Percentiles rank a stretch among this genome's conserved stretches.
These are phyloP conservation scores for Blastobotrys serpentis DNA, from an alignment of 1,139 yeast genomes.

Conservation along the genomic window DNA sequence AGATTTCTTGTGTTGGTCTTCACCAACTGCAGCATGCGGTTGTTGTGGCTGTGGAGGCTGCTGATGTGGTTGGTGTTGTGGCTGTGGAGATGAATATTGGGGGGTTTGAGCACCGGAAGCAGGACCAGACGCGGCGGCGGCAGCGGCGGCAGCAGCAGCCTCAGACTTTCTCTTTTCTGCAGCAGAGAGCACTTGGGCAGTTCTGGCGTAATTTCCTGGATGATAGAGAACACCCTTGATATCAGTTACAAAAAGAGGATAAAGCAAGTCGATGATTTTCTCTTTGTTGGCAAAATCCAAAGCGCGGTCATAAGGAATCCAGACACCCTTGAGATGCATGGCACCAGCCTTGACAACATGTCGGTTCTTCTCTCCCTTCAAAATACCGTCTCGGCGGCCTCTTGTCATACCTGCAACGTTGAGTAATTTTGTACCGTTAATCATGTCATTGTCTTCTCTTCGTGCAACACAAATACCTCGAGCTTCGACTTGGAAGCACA, in stretches of 20 bases:
- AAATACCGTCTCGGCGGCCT: slow-evolving; percentile 91
- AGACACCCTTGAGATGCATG: slow-evolving; percentile 95
- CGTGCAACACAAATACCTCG: slow-evolving; percentile 88
- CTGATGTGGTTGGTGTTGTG: slow-evolving; percentile 13
- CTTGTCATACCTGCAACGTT: slow-evolving; percentile 95
- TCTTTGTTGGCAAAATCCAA: slow-evolving; percentile 88
- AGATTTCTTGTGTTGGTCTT: slow-evolving; percentile 3
- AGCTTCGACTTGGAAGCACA: slow-evolving; percentile 94
- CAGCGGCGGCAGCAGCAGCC: slow-evolving; percentile 17
- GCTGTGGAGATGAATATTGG: slow-evolving; percentile 12
- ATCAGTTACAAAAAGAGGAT: slow-evolving; percentile 86
- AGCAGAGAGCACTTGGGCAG: slow-evolving; percentile 35
- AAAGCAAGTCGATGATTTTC: slow-evolving; percentile 78
- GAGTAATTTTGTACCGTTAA: slow-evolving; percentile 87
- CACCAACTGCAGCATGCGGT: slow-evolving; percentile 5
- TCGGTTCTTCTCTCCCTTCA: slow-evolving; percentile 82
- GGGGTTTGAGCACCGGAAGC: slow-evolving; percentile 11
- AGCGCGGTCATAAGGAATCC: slow-evolving; percentile 97
- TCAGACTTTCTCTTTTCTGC: slow-evolving; percentile 31
- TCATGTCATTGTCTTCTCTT: slow-evolving; percentile 89
- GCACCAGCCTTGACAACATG: slow-evolving; percentile 96
- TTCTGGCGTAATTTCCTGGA: slow-evolving; percentile 37
- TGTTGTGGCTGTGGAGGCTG: slow-evolving; percentile 15
- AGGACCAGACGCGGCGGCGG: slow-evolving; percentile 12
- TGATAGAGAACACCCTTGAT: slow-evolving; percentile 63